Percentiles rank a stretch among this genome's conserved stretches.
Conservation (phyloP, 179 eudicot genomes). For the Beta macrorhiza region DNA sequence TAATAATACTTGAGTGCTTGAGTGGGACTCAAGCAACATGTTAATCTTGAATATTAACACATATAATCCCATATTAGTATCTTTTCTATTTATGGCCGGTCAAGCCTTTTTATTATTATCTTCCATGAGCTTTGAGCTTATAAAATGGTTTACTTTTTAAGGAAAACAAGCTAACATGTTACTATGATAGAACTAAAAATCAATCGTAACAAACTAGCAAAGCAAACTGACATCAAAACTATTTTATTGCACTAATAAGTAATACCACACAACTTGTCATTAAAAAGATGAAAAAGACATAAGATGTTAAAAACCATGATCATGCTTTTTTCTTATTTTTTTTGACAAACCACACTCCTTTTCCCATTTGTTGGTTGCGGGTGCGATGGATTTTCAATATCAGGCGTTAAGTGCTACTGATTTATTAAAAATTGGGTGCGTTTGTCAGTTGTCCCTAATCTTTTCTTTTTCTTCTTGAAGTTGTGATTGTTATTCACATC, state of each 20-base stretch:
- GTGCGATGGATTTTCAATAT: background rate
- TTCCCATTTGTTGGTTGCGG: background rate
- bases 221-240: background rate
- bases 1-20: too few species aligned
- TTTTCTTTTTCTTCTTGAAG: background rate
- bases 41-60: too few species aligned
- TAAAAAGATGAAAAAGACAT: background rate
- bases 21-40: too few species aligned
- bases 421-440: background rate
- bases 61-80: too few species aligned
- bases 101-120: background rate
- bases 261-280: background rate
- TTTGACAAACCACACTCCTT: background rate
- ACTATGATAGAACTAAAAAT: background rate
- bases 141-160: background rate
- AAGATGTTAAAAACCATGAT: background rate
- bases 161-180: background rate
- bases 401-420: background rate
- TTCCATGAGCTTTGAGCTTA: background rate
- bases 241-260: background rate
- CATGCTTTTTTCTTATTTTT: slow-evolving; percentile 1
- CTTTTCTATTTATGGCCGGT: too few species aligned
- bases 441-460: background rate
- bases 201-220: background rate
- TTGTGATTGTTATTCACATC: background rate